A percentile compares a stretch with the other conserved stretches of the same genome.
These are phyloP conservation scores for Cystobasidium sp. DNA, from an alignment of 1,284 basidiomycete species.

Conservation along the genomic window DNA sequence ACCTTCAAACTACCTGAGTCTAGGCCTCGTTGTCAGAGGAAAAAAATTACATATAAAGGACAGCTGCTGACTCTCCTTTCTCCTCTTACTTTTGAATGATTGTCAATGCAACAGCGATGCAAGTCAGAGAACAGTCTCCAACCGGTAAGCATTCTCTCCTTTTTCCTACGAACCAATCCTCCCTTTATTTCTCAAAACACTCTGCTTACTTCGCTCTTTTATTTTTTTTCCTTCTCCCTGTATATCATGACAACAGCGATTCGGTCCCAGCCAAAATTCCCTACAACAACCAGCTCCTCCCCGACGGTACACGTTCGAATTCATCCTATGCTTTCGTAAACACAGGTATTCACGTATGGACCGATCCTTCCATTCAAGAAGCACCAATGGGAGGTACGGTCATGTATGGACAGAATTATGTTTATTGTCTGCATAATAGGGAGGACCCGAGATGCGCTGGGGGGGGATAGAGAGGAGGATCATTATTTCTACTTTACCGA, in stretches of 20 bases:
- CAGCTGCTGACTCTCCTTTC: not conserved
- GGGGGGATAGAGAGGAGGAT: conserved; percentile 40
- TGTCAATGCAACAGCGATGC: conserved; percentile 13
- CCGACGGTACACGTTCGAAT: conserved; percentile 10
- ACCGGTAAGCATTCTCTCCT: not conserved
- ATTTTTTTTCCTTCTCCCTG: too few relatives aligned
- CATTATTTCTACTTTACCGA: conserved; percentile 33
- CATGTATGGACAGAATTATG: conserved; percentile 44
- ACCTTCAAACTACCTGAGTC: not conserved
- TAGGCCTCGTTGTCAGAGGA: too few relatives aligned
- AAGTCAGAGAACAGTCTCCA: conserved; percentile 38
- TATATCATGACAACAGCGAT: conserved; percentile 4
- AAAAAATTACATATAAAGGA: too few relatives aligned
- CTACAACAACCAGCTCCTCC: not conserved
- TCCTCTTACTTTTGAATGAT: not conserved
- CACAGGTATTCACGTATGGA: conserved; percentile 42
- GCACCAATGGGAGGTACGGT: conserved; percentile 4
- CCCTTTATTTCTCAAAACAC: too few relatives aligned
- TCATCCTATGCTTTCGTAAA: conserved; percentile 38
- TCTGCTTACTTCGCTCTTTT: too few relatives aligned
- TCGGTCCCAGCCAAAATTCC: conserved; percentile 32
- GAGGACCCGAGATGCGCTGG: conserved; percentile 32
- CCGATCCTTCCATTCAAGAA: not conserved
- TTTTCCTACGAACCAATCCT: too few relatives aligned
- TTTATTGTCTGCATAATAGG: conserved; percentile 26